These are phyloP conservation scores for Penstemon davidsonii DNA, from an alignment of 257 asterid genomes.

Conservation along the genomic window DNA sequence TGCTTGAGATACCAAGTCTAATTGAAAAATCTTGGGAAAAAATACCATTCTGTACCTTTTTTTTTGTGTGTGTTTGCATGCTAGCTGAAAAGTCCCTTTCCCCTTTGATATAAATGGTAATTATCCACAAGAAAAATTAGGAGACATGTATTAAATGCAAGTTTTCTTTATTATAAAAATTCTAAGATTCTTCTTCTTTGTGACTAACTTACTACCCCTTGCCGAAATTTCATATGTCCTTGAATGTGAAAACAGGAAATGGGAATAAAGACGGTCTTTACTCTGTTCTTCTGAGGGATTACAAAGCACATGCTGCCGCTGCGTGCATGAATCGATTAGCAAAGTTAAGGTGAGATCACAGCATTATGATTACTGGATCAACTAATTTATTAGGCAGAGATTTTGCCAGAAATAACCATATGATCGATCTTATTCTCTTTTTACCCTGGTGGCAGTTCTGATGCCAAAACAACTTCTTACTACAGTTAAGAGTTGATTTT, in stretches of 20 bases:
- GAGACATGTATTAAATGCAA: too few relatives aligned
- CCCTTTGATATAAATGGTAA: too few relatives aligned
- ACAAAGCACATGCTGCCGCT: constrained; percentile 83
- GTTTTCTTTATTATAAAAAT: neutral
- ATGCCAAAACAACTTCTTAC: neutral
- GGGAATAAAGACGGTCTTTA: constrained; percentile 94
- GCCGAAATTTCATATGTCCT: constrained; percentile 14
- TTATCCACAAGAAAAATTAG: too few relatives aligned
- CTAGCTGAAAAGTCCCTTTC: too few relatives aligned
- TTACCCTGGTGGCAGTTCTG: constrained; percentile 1
- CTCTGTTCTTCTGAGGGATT: constrained; percentile 94
- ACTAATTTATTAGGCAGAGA: constrained; percentile 12
- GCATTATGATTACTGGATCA: constrained; percentile 15
- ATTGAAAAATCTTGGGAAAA: too few relatives aligned
- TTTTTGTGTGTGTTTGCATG: too few relatives aligned
- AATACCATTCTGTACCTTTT: too few relatives aligned
- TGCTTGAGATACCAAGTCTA: too few relatives aligned
- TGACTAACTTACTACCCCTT: constrained; percentile 9
- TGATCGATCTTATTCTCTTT: constrained; percentile 10
- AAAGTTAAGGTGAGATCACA: constrained; percentile 70
- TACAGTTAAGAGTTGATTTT: constrained; percentile 4
- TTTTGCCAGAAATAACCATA: neutral
- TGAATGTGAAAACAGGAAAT: constrained; percentile 64
- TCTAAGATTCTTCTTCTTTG: neutral
- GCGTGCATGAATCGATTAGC: constrained; percentile 97